Base-by-base conservation (phyloP, 2,329 filamentous ascomycete species). In the Cucurbitaria berberidis region DNA sequence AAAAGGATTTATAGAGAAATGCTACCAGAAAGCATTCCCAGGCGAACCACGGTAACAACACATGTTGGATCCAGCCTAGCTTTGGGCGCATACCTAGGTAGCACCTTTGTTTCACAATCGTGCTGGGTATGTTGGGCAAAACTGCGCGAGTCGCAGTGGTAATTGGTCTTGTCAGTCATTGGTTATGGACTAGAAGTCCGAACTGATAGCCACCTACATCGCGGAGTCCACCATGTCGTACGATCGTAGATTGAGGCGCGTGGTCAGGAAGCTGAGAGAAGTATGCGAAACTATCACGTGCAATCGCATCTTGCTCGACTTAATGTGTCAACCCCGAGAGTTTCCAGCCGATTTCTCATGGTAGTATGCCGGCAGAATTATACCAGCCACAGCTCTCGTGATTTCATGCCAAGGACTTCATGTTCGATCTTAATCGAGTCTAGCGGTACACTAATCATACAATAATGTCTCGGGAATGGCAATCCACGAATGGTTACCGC, bases 11-110 rank as follows among this genome's bases (percentile, higher is more conserved):
- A 32, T 15, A 24, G 21, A 41, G 35, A 35, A 24, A n/a, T n/a
- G n/a, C 38, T 21, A 4, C 21, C 50, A 50, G 50, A 16, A n/a
- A 18, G 3, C 18, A 40, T 6, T 6, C 13, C 54, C 53, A 45
- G 19, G 10, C 53, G 15, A 53, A 57, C 44, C 50, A 54, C n/a
- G 39, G 39, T 39, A 35, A 27, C 16, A 45, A 36, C 8, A 43
- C 49, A 38, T 46, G 18, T n/a, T n/a, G 9, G 30, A 16, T 34
- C 30, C 15, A 5, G 15, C 30, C 16, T 34, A 34, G 30, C 30
- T 34, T 34, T 34, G 11, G 15, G 30, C 30, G 15, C 13, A 34
- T 30, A 13, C 10, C 29, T 10, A 18, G n/a, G 2, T 7, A 19
- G 18, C n/a, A n/a, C n/a, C n/a, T n/a, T n/a, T n/a, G n/a, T n/a